phyloP scores from a whole-genome alignment of 352 stramenopile species.

The Globisporangium megalacanthum region DNA sequence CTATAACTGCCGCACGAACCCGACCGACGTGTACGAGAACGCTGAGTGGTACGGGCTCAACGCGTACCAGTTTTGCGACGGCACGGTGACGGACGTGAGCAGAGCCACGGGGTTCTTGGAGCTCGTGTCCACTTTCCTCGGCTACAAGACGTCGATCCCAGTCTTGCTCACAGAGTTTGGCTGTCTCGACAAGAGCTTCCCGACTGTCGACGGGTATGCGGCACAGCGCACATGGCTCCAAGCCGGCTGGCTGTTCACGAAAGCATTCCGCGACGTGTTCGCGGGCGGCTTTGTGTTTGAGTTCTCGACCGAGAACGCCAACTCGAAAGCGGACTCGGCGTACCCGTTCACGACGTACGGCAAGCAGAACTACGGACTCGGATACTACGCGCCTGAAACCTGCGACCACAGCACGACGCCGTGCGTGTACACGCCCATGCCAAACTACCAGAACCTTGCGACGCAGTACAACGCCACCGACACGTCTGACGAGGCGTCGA shows the following conservation, averaged over 20 bases:
- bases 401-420: constrained; percentile 51
- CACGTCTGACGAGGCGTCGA: constrained; percentile 24
- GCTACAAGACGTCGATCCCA: constrained; percentile 60
- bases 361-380: constrained; percentile 80
- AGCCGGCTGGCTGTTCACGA: constrained; percentile 45
- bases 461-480: constrained; percentile 41
- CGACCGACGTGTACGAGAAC: constrained; percentile 63
- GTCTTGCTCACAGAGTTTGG: constrained; percentile 83
- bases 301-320: constrained; percentile 74
- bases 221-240: constrained; percentile 64
- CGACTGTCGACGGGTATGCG: constrained; percentile 49
- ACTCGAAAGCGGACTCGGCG: constrained; percentile 38
- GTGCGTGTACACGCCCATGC: constrained; percentile 74
- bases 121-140: constrained; percentile 51
- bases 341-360: constrained; percentile 77
- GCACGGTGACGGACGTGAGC: constrained; percentile 19
- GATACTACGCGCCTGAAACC: constrained; percentile 70
- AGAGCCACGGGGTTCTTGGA: constrained; percentile 50
- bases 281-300: constrained; percentile 76
- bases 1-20: constrained; percentile 81
- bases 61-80: constrained; percentile 76
- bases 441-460: constrained; percentile 67
- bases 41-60: constrained; percentile 88
- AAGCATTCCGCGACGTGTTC: constrained; percentile 46
- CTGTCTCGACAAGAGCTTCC: constrained; percentile 58